Evolutionary conservation across 352 stramenopile genomes (phyloP), one percentile per base, ranked within the genome.

Genomic region (Peronospora destructor): DNA sequence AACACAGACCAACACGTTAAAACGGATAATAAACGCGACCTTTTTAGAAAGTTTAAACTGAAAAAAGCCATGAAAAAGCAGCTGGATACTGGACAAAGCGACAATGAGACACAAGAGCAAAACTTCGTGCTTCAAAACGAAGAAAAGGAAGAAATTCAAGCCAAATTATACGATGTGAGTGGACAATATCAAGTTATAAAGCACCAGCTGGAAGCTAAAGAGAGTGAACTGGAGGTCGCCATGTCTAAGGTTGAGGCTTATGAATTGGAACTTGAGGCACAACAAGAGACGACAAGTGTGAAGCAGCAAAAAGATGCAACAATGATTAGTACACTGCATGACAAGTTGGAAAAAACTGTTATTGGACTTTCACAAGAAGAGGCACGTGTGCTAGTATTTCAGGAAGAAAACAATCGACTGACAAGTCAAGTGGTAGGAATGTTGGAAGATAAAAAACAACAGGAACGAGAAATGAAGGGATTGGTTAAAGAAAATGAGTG

Each of bases 11-110:
- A 76, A 40, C 71, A 67, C 53, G 65, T 88, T 8, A 77, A 86
- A 38, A 58, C 55, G 7, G 73, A 86, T 46, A 21, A 1, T 3
- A 87, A 88, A 53, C 64, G 69, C 21, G 74, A 87, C 61, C 72
- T 91, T 34, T 79, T 90, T 16, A 72, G 76, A 50, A 87, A 90
- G 56, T 71, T 87, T 47, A 85, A 85, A 21, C 19, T 21, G 19
- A 30, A 30, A 30, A 77, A 76, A 42, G 62, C 68, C 37, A 78
- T 87, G 68, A 76, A 87, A 50, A 80, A 85, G 57, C 74, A 87
- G 45, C 66, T 86, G 32, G 70, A 86, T 33, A 68, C 83, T 25
- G 73, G 62, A 19, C 77, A 69, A 54, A 62, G 76, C 29, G 72
- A 85, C 46, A 85, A 83, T 36, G 68, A 76, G 30, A 33, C 45